Percentiles rank a stretch among this genome's conserved stretches.
These are phyloP conservation scores for Oryza punctata DNA, from an alignment of 176 grass and related monocot species.

Conservation along the genomic window DNA sequence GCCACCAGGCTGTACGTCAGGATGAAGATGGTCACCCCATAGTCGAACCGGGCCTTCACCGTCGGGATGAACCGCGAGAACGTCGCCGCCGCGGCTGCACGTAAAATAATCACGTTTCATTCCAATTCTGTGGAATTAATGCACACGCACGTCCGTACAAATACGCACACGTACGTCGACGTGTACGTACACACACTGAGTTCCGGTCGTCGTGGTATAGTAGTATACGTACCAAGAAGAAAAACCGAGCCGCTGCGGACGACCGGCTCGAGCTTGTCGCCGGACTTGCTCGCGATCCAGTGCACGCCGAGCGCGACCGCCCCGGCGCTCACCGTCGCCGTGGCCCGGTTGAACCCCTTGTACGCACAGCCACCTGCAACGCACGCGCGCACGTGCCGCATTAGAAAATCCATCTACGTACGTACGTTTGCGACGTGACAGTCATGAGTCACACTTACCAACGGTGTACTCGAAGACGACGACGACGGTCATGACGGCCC, in stretches of 20 bases:
- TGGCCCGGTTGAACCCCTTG: constrained; percentile 74
- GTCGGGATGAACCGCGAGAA: constrained; percentile 76
- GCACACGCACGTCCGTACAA: background rate
- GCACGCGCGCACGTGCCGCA: background rate
- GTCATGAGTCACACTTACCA: constrained; percentile 35
- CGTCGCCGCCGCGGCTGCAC: constrained; percentile 61
- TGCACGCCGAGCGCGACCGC: constrained; percentile 64
- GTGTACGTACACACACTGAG: background rate
- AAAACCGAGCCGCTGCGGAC: constrained; percentile 56
- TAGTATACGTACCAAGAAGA: constrained; percentile 51
- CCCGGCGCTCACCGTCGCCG: constrained; percentile 56
- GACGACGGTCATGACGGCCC: constrained; percentile 71
- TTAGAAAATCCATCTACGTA: background rate
- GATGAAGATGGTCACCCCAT: constrained; percentile 80
- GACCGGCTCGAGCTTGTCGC: constrained; percentile 49
- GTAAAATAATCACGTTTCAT: background rate
- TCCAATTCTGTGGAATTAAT: background rate
- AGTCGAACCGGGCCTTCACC: constrained; percentile 73
- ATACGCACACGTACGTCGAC: background rate
- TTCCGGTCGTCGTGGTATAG: background rate
- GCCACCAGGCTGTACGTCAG: constrained; percentile 77
- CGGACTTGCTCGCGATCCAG: constrained; percentile 60
- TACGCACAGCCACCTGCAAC: constrained; percentile 70
- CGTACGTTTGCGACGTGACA: no score
- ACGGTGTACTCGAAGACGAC: constrained; percentile 79